These are phyloP conservation scores for Juglanconis juglandina DNA, from an alignment of 2,329 filamentous ascomycete genomes.

Conservation along the genomic window DNA sequence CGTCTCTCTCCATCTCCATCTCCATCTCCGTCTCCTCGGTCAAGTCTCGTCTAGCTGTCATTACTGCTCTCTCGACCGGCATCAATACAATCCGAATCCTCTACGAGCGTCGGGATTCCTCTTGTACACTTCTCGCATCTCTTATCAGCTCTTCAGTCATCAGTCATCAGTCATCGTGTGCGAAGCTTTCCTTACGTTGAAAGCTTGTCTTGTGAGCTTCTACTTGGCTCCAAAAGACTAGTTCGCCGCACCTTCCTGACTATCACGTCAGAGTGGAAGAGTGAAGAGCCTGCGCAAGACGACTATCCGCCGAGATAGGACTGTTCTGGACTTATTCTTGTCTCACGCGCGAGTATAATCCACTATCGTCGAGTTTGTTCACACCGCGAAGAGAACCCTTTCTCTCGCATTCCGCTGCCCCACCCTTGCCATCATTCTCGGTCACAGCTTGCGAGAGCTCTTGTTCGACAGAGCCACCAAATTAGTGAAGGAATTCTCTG, in stretches of 20 bases:
- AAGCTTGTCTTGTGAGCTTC: conserved; percentile 1
- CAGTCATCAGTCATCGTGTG: conserved; percentile 12
- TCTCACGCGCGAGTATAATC: neutral
- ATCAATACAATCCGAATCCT: conserved; percentile 22
- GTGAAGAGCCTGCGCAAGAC: neutral
- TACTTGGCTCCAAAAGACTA: conserved; percentile 3
- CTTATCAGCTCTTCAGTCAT: conserved; percentile 11
- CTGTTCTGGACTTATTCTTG: neutral
- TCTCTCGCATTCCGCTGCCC: conserved; percentile 1
- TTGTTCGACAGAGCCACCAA: neutral
- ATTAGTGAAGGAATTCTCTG: neutral
- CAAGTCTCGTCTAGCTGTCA: conserved; percentile 15
- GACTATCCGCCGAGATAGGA: neutral
- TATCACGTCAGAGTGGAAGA: neutral
- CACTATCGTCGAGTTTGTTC: neutral
- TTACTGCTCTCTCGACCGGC: conserved; percentile 15
- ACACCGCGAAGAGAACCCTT: neutral
- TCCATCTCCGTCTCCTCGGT: conserved; percentile 15
- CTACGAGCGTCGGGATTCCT: conserved; percentile 20
- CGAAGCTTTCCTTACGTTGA: conserved; percentile 18
- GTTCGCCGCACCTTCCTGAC: neutral
- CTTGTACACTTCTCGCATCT: conserved; percentile 19
- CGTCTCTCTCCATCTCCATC: conserved; percentile 23
- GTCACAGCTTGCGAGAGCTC: neutral
- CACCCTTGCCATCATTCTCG: neutral